Conservation (phyloP, 441 rosid species). For the Lepidium campestre region DNA sequence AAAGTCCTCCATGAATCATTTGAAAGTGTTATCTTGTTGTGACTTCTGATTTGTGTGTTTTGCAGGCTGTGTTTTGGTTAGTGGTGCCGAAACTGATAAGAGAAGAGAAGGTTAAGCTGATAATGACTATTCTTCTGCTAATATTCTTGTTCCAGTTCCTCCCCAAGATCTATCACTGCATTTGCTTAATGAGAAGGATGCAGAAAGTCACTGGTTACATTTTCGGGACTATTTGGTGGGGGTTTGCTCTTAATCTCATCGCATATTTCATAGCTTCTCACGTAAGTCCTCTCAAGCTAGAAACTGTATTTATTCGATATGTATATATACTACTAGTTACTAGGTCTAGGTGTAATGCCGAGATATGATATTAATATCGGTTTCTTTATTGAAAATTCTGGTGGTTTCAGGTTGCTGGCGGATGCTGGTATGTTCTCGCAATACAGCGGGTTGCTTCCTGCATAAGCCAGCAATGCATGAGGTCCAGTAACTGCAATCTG, state of each 20-base stretch:
- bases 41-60: not conserved
- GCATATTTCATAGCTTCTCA: slow-evolving; percentile 76
- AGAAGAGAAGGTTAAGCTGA: slow-evolving; percentile 41
- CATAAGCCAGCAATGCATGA: slow-evolving; percentile 45
- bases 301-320: not conserved
- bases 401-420: slow-evolving; percentile 55
- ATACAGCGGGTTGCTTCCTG: slow-evolving; percentile 59
- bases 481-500: slow-evolving; percentile 31
- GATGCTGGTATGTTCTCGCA: slow-evolving; percentile 81
- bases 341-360: not conserved
- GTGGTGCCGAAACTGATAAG: slow-evolving; percentile 47
- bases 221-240: slow-evolving; percentile 84
- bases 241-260: slow-evolving; percentile 63
- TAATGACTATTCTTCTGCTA: slow-evolving; percentile 43
- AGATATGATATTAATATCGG: not conserved
- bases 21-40: not conserved
- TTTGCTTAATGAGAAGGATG: slow-evolving; percentile 59
- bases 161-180: slow-evolving; percentile 66
- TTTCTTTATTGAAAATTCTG: not conserved
- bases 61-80: slow-evolving; percentile 70
- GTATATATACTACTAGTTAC: not conserved
- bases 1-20: not conserved
- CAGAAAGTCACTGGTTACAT: slow-evolving; percentile 74
- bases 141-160: slow-evolving; percentile 64
- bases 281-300: slow-evolving; percentile 33